Conservation (phyloP, 352 stramenopile genomes). For the Pseudoperonospora humuli region DNA sequence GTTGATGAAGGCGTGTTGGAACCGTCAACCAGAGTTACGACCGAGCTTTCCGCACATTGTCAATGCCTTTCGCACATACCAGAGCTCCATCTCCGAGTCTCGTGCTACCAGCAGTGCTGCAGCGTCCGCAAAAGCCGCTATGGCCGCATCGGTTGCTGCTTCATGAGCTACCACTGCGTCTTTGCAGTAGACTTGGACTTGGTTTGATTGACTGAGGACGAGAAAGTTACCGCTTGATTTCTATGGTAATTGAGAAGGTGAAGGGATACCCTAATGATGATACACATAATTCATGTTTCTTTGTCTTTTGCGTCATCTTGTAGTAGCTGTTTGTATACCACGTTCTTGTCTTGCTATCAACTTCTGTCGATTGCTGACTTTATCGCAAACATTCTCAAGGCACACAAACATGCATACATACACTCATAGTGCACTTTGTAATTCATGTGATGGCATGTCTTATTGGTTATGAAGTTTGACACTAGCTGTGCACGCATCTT, state of each 20-base stretch:
- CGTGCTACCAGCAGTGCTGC: conserved; percentile 31
- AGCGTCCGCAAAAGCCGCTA: conserved; percentile 30
- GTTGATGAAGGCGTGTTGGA: conserved; percentile 72
- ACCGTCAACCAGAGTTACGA: conserved; percentile 56
- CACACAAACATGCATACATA: too few species aligned
- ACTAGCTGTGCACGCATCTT: conserved; percentile 2
- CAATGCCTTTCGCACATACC: conserved; percentile 53
- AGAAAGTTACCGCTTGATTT: conserved; percentile 11
- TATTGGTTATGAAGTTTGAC: conserved; percentile 12
- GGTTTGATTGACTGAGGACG: conserved; percentile 2
- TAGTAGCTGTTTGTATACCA: background rate
- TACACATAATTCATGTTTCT: conserved; percentile 20
- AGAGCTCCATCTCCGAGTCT: conserved; percentile 41
- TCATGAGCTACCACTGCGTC: conserved; percentile 17
- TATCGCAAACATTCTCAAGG: too few species aligned
- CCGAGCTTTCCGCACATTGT: conserved; percentile 64
- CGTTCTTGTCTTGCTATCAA: background rate
- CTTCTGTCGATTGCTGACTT: too few species aligned
- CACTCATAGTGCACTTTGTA: too few species aligned
- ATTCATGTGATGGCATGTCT: conserved; percentile 15
- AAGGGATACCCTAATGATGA: conserved; percentile 14
- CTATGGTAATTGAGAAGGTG: conserved; percentile 9
- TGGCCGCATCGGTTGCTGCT: conserved; percentile 34
- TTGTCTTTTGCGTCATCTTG: background rate
- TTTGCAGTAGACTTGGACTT: conserved; percentile 10